phyloP scores from a whole-genome alignment of 306 rosid genomes.

The Chamaecrista fasciculata region DNA sequence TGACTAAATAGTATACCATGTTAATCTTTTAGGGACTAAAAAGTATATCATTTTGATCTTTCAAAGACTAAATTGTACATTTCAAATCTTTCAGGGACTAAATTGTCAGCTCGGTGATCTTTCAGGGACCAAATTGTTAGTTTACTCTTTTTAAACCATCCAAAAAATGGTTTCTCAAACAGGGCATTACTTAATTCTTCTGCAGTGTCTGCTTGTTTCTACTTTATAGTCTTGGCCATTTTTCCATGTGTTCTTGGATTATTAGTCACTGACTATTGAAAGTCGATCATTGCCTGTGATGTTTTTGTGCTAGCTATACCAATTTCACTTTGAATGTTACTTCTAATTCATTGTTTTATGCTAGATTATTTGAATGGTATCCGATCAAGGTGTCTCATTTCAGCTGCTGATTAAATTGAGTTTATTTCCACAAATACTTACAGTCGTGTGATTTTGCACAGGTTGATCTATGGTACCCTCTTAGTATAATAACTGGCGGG shows the following conservation, averaged over 20 bases:
- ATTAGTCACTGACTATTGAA: neutral
- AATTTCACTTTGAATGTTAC: neutral
- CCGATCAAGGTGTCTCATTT: neutral
- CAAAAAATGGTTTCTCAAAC: neutral
- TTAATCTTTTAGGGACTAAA: too few relatives aligned
- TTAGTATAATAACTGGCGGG: slow-evolving; percentile 79
- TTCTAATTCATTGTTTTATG: neutral
- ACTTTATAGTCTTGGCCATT: neutral
- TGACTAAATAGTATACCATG: too few relatives aligned
- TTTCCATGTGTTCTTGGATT: neutral
- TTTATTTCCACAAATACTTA: neutral
- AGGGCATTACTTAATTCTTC: neutral
- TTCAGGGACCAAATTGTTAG: too few relatives aligned
- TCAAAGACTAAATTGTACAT: too few relatives aligned
- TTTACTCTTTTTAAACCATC: too few relatives aligned
- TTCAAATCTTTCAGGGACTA: too few relatives aligned
- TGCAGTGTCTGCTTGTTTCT: slow-evolving; percentile 1
- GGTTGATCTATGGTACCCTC: slow-evolving; percentile 94
- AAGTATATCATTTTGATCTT: too few relatives aligned
- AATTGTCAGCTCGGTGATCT: too few relatives aligned
- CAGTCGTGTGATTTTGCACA: slow-evolving; percentile 23
- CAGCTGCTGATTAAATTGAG: neutral
- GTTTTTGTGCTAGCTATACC: neutral
- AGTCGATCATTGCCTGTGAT: neutral
- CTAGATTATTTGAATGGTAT: neutral